A percentile compares a stretch with the other conserved stretches of the same genome.
Conservation (phyloP, 306 rosid genomes). For the Inga laurina region DNA sequence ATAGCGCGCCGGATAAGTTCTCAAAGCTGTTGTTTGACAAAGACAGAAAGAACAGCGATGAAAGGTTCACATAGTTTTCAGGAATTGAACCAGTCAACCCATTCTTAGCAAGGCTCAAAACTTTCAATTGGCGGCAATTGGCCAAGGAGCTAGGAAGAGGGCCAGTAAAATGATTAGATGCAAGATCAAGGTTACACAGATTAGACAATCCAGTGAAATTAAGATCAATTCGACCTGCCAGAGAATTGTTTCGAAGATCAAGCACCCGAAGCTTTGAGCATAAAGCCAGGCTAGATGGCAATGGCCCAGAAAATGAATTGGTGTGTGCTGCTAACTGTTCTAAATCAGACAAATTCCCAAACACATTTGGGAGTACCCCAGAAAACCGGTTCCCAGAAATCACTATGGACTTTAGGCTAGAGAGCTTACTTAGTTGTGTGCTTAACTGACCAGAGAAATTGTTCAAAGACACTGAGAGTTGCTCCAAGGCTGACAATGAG, state of each 20-base stretch:
- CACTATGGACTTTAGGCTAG: constrained; percentile 41
- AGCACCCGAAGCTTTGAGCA: constrained; percentile 55
- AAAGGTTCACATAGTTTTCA: constrained; percentile 45
- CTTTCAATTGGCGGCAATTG: constrained; percentile 43
- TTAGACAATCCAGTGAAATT: constrained; percentile 47
- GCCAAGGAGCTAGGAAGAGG: constrained; percentile 47
- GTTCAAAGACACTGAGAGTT: constrained; percentile 49
- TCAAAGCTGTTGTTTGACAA: constrained; percentile 42
- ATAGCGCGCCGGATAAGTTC: constrained; percentile 45
- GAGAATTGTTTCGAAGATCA: constrained; percentile 54
- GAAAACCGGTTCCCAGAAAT: constrained; percentile 47
- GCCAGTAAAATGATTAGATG: constrained; percentile 48
- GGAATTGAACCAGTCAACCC: constrained; percentile 45
- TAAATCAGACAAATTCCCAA: constrained; percentile 43
- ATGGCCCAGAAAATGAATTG: constrained; percentile 48
- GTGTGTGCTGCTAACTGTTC: constrained; percentile 48
- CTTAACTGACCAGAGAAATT: constrained; percentile 50
- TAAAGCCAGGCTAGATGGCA: constrained; percentile 50
- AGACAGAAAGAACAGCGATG: constrained; percentile 45
- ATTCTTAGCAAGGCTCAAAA: constrained; percentile 50
- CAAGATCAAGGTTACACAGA: constrained; percentile 51
- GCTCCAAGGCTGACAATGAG: constrained; percentile 45
- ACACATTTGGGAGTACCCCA: constrained; percentile 58
- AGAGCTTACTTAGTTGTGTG: constrained; percentile 55
- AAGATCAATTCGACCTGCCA: constrained; percentile 38